Conservation (phyloP, 148 eudicot species). For the Suaeda aralocaspica region DNA sequence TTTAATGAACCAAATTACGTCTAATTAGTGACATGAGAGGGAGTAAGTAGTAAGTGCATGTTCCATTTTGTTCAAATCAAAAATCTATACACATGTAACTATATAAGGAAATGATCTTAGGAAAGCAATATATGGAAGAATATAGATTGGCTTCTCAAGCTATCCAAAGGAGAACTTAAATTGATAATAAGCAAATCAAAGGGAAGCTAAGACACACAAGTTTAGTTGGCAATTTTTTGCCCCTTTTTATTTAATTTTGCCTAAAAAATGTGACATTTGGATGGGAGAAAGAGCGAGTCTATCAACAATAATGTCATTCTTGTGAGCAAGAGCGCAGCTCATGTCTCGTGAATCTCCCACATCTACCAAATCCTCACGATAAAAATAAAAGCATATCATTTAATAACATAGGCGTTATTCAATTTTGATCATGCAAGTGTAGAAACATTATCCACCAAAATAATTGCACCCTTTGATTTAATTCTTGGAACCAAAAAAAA, state of each 20-base stretch:
- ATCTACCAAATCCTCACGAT: slow-evolving; percentile 34
- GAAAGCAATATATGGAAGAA: background rate
- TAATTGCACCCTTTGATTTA: background rate
- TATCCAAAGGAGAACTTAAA: background rate
- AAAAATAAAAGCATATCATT: background rate
- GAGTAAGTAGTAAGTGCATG: no score
- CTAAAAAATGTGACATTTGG: slow-evolving; percentile 27
- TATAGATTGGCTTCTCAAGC: background rate
- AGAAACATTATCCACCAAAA: slow-evolving; percentile 19
- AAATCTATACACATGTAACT: background rate
- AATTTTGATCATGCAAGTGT: slow-evolving; percentile 36
- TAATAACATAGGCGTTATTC: background rate
- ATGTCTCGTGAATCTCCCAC: slow-evolving; percentile 30
- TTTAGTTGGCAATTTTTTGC: background rate
- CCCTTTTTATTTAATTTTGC: background rate
- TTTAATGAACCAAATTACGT: no score
- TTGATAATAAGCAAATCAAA: background rate
- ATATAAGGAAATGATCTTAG: background rate
- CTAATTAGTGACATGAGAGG: no score
- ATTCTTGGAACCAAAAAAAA: no score
- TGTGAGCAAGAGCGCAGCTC: slow-evolving; percentile 20
- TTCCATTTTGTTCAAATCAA: no score
- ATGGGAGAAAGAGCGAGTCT: slow-evolving; percentile 4
- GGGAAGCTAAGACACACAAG: background rate
- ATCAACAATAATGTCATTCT: slow-evolving; percentile 3